phyloP scores from a whole-genome alignment of 2,329 filamentous ascomycete species.

The Ophiocordyceps camponoti-floridani region DNA sequence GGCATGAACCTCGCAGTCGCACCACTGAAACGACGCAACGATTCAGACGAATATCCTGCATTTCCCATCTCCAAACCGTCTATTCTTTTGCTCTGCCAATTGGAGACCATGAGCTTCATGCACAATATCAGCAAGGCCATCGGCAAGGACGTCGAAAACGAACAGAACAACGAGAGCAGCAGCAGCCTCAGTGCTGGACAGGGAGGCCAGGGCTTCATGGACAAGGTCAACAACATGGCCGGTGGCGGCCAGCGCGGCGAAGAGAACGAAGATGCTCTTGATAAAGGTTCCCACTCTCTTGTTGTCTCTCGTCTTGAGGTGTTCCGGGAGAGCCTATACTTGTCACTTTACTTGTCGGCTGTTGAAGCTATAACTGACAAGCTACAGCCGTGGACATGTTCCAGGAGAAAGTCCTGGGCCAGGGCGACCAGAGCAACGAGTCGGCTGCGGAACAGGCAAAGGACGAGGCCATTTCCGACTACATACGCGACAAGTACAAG shows the following conservation, averaged over 20 bases:
- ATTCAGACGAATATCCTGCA: neutral
- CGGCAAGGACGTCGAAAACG: neutral
- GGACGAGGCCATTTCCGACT: slow-evolving; percentile 62
- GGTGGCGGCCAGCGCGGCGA: slow-evolving; percentile 59
- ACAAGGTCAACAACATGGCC: slow-evolving; percentile 53
- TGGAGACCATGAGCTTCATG: slow-evolving; percentile 3
- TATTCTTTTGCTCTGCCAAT: neutral
- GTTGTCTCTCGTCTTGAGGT: too few relatives aligned
- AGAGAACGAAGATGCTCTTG: slow-evolving; percentile 67
- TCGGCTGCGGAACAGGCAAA: slow-evolving; percentile 64
- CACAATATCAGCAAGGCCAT: slow-evolving; percentile 1
- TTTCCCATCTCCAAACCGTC: neutral
- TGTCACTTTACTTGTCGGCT: neutral
- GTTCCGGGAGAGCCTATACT: neutral
- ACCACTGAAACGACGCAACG: too few relatives aligned
- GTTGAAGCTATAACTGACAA: neutral
- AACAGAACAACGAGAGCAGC: neutral
- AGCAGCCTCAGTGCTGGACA: neutral
- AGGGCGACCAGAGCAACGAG: slow-evolving; percentile 56
- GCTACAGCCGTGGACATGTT: slow-evolving; percentile 52
- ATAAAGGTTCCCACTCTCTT: slow-evolving; percentile 41
- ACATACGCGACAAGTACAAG: slow-evolving; percentile 57
- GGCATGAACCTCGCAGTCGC: too few relatives aligned
- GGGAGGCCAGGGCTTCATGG: slow-evolving; percentile 30
- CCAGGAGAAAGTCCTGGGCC: slow-evolving; percentile 56